A percentile compares a stretch with the other conserved stretches of the same genome.
Conservation (phyloP, 2,329 filamentous ascomycete genomes). For the Hypoxylon sp. region DNA sequence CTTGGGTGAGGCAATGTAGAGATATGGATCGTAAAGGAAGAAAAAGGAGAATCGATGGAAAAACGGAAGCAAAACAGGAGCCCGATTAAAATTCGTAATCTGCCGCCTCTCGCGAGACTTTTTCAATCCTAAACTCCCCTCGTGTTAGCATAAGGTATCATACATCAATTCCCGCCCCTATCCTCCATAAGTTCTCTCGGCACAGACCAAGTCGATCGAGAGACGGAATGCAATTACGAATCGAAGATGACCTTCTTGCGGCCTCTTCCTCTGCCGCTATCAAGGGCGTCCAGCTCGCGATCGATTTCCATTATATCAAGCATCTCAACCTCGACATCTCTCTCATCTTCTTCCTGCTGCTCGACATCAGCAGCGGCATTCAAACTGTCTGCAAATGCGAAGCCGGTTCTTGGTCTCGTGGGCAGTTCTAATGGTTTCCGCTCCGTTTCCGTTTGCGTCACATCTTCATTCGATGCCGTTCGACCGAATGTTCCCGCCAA, state of each 20-base stretch:
- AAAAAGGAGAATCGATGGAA: not conserved
- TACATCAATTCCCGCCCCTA: conserved; percentile 27
- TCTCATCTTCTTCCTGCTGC: conserved; percentile 61
- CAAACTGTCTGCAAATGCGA: conserved; percentile 68
- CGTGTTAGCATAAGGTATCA: conserved; percentile 39
- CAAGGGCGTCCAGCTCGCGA: conserved; percentile 70
- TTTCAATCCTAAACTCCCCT: conserved; percentile 24
- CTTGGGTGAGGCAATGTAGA: not conserved
- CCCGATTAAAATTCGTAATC: conserved; percentile 27
- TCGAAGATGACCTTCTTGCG: conserved; percentile 69
- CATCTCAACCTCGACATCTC: conserved; percentile 73
- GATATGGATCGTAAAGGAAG: not conserved
- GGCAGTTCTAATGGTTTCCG: conserved; percentile 46
- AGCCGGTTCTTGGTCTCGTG: conserved; percentile 56
- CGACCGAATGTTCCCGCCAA: conserved; percentile 35
- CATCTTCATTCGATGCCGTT: conserved; percentile 43
- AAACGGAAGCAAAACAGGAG: conserved; percentile 1
- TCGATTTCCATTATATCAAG: conserved; percentile 78
- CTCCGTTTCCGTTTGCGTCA: conserved; percentile 49
- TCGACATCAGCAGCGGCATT: conserved; percentile 67
- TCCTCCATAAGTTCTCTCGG: conserved; percentile 1
- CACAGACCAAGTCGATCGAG: conserved; percentile 22
- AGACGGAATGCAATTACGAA: conserved; percentile 52
- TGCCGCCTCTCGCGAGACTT: conserved; percentile 11
- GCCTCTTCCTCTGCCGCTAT: conserved; percentile 63